A percentile compares a stretch with the other conserved stretches of the same genome.
phyloP scores from a whole-genome alignment of 148 eudicot genomes.

The Chenopodium formosanum region DNA sequence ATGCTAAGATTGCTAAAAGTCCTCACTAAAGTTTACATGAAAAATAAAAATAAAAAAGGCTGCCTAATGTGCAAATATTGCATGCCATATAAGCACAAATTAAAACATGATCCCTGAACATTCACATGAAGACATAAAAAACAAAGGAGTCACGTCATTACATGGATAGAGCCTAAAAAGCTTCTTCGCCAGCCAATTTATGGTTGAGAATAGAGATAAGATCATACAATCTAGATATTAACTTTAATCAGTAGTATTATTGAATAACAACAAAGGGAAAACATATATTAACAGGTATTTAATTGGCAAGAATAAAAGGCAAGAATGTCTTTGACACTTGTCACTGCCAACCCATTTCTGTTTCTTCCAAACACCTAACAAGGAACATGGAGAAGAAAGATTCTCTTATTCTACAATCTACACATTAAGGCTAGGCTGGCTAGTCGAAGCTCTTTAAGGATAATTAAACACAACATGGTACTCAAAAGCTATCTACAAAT shows the following conservation, averaged over 20 bases:
- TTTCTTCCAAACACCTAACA: not conserved
- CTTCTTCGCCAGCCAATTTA: not conserved
- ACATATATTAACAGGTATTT: not conserved
- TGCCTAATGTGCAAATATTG: not conserved
- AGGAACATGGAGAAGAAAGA: not conserved
- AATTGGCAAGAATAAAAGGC: not conserved
- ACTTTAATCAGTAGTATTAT: too few species aligned
- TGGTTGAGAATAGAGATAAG: not conserved
- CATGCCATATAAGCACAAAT: not conserved
- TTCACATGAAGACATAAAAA: not conserved
- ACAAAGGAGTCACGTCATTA: not conserved
- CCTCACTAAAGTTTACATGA: not conserved
- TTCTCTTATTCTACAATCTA: not conserved
- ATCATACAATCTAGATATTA: too few species aligned
- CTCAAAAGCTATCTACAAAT: too few species aligned
- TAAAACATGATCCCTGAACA: not conserved
- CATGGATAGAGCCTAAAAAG: not conserved
- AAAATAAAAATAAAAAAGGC: not conserved
- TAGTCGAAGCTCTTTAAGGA: not conserved
- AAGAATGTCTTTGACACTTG: not conserved
- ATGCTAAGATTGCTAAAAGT: not conserved
- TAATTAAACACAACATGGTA: too few species aligned
- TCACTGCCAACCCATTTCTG: not conserved
- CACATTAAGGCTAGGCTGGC: not conserved
- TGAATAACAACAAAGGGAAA: not conserved